A percentile compares a stretch with the other conserved stretches of the same genome.
These are phyloP conservation scores for Ichthyophthirius multifiliis DNA, from an alignment of 169 alveolate species.

Conservation along the genomic window DNA sequence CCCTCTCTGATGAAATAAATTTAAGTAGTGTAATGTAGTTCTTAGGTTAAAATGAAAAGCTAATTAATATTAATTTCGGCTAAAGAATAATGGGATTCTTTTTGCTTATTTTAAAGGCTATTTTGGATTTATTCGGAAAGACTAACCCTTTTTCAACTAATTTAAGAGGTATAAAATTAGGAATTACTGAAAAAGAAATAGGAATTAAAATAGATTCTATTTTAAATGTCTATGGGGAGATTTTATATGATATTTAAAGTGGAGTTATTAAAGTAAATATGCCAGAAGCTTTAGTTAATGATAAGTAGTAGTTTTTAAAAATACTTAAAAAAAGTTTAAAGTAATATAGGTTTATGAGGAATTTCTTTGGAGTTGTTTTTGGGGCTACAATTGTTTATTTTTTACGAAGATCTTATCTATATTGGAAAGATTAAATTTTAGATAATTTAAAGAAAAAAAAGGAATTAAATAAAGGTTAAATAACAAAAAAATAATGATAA, in stretches of 20 bases:
- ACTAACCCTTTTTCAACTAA: not conserved
- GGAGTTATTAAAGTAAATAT: not conserved
- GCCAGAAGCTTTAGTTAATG: not conserved
- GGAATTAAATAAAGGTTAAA: too few species aligned
- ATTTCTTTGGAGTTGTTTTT: not conserved
- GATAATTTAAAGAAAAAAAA: too few species aligned
- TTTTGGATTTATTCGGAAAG: not conserved
- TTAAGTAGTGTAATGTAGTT: not conserved
- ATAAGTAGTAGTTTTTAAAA: not conserved
- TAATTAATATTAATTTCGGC: not conserved
- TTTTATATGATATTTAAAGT: not conserved
- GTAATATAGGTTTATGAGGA: not conserved
- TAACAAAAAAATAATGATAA: too few species aligned
- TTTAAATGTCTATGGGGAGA: not conserved
- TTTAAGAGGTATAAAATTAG: not conserved
- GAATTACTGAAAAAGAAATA: slow-evolving; percentile 2
- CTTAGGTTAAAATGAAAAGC: not conserved
- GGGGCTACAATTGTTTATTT: not conserved
- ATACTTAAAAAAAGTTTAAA: not conserved
- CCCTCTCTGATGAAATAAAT: not conserved
- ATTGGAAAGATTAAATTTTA: slow-evolving; percentile 3
- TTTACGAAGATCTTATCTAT: not conserved
- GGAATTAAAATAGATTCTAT: not conserved
- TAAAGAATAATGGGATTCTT: not conserved
- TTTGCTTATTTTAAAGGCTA: not conserved